These are phyloP conservation scores for Paracamarosporium sp. DNA, from an alignment of 2,329 filamentous ascomycete species.

Conservation along the genomic window DNA sequence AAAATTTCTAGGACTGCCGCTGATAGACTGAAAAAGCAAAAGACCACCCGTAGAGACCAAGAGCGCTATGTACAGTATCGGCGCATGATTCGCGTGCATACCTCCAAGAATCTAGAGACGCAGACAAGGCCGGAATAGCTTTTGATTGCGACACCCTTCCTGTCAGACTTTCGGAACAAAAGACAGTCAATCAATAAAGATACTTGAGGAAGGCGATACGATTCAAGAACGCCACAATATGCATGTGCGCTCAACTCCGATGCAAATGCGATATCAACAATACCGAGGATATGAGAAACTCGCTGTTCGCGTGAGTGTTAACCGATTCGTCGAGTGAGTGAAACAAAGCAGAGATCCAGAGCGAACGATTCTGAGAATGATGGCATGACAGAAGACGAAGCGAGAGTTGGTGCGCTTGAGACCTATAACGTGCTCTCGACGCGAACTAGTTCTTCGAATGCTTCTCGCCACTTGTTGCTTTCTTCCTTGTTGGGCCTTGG, in stretches of 20 bases:
- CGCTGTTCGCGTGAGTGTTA: neutral
- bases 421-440: slow-evolving; percentile 47
- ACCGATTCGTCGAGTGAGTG: too few species aligned
- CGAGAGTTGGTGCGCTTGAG: neutral
- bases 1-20: neutral
- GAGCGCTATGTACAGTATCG: slow-evolving; percentile 16
- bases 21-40: slow-evolving; percentile 7
- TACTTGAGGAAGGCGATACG: neutral
- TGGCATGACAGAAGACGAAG: slow-evolving; percentile 12
- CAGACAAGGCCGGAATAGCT: slow-evolving; percentile 12
- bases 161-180: slow-evolving; percentile 16
- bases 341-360: neutral
- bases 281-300: neutral
- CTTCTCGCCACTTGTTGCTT: slow-evolving; percentile 47
- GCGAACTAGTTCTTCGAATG: slow-evolving; percentile 54
- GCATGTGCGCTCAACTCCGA: slow-evolving; percentile 35
- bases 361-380: slow-evolving; percentile 1
- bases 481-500: slow-evolving; percentile 57
- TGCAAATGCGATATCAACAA: slow-evolving; percentile 25
- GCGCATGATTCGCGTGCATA: slow-evolving; percentile 2
- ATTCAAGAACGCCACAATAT: slow-evolving; percentile 29
- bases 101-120: neutral
- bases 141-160: slow-evolving; percentile 23
- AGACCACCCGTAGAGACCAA: slow-evolving; percentile 12
- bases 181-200: slow-evolving; percentile 14